A percentile compares a stretch with the other conserved stretches of the same genome.
phyloP scores from a whole-genome alignment of 2,329 filamentous ascomycete genomes.

The Helotiales sp. region DNA sequence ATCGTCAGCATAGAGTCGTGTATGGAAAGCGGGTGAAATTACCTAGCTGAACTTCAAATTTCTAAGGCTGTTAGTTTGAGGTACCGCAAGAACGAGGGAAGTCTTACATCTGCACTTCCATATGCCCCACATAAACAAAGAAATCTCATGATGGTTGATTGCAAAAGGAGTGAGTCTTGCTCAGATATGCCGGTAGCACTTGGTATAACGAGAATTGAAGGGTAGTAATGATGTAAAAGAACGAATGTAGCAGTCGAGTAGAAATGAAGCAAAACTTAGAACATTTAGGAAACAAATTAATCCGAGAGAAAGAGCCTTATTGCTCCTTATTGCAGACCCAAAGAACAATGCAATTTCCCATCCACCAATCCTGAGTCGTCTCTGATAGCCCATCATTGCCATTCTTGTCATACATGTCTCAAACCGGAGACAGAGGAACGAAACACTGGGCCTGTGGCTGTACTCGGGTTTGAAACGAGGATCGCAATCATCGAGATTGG shows the following conservation, averaged over 20 bases:
- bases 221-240: too few relatives aligned
- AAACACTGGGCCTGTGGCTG: background rate
- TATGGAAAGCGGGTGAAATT: conserved; percentile 10
- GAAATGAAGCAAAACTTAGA: too few relatives aligned
- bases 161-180: too few relatives aligned
- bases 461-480: background rate
- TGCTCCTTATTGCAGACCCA: too few relatives aligned
- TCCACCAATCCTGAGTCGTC: background rate
- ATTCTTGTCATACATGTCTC: background rate
- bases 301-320: too few relatives aligned
- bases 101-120: conserved; percentile 53
- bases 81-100: background rate
- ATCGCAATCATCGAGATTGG: background rate
- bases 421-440: background rate
- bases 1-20: too few relatives aligned
- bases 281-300: too few relatives aligned
- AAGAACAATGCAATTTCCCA: too few relatives aligned
- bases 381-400: background rate
- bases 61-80: conserved; percentile 38
- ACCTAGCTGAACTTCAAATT: conserved; percentile 57
- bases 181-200: too few relatives aligned
- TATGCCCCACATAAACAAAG: conserved; percentile 59
- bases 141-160: too few relatives aligned
- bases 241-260: too few relatives aligned
- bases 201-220: too few relatives aligned